phyloP scores from a whole-genome alignment of 192 early-diverging fungal species.

The Coemansia sp. region DNA sequence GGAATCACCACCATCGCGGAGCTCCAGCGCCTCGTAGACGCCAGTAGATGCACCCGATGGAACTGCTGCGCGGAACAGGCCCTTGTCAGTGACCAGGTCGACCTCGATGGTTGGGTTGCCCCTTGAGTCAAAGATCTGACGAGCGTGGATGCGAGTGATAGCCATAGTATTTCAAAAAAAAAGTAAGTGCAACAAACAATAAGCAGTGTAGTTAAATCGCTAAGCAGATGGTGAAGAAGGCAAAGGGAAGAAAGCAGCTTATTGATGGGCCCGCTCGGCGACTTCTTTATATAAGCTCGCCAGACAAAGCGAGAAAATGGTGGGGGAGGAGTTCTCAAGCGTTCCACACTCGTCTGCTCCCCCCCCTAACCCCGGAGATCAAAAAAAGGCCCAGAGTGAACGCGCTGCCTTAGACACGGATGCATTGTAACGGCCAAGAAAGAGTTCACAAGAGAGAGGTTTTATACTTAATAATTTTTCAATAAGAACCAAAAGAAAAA shows the following conservation, averaged over 20 bases:
- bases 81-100: slow-evolving; percentile 91
- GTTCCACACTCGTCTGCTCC: background rate
- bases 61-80: slow-evolving; percentile 95
- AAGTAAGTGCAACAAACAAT: no score
- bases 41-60: slow-evolving; percentile 99
- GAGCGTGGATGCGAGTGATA: slow-evolving; percentile 76
- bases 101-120: slow-evolving; percentile 99
- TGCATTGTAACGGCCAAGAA: no score
- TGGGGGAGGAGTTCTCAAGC: slow-evolving; percentile 6
- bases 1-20: slow-evolving; percentile 84
- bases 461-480: no score
- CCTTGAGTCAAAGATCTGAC: slow-evolving; percentile 99
- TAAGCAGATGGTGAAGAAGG: no score
- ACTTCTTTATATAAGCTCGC: background rate
- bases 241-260: no score
- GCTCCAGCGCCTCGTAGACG: slow-evolving; percentile 97
- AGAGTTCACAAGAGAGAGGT: background rate
- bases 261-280: no score
- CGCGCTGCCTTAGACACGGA: no score
- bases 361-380: background rate
- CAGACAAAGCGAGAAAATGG: slow-evolving; percentile 1
- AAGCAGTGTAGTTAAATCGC: no score
- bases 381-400: background rate
- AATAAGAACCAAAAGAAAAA: no score
- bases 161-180: slow-evolving; percentile 54